Evolutionary conservation across 2,329 filamentous ascomycete genomes (phyloP), one percentile per base, ranked within the genome.

Genomic region (Cytospora piceae): DNA sequence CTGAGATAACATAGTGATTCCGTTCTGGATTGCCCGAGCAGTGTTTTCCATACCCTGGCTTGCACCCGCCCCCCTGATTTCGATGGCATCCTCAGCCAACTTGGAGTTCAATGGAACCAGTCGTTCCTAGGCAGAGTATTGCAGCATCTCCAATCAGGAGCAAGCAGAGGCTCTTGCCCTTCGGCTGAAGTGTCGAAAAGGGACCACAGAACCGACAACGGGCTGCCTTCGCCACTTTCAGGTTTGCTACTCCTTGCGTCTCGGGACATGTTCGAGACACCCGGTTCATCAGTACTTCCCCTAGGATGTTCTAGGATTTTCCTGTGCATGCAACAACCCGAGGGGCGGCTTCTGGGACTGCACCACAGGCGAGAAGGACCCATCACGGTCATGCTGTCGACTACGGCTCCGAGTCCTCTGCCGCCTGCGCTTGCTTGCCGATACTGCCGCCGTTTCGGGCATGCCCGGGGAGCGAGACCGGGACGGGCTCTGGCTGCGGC

Each of bases 321-420:
- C 59, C 32, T 46, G 55, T 39, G 22, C 58, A 20, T 58, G 55
- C 39, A 68, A 60, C 22, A 64, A 57, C 46, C 68, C 63, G 37
- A 69, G 39, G 8, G 59, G 52, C 24, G 70, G 57, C 56, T 59
- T 55, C 51, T 63, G 27, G 15, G 46, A 54, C 42, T 53, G 60
- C 52, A 55, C 64, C 46, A 65, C 61, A n/a, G 53, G 29, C 29
- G 63, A 52, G 37, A 66, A 67, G 22, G 62, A 39, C 8, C 59
- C 60, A 39, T 69, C 63, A 31, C 63, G 58, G 20, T 46, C 42
- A 22, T 75, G 71, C 52, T 69, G 57, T 61, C 77, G 76, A 61
- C 76, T 73, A 53, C 76, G 74, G 64, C 77, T 80, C 65, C 71
- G 72, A 6, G 78, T 80, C 68, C 78, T 73, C 64, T 77, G 76